phyloP scores from a whole-genome alignment of 2,329 filamentous ascomycete genomes.

The Diplodia intermedia region DNA sequence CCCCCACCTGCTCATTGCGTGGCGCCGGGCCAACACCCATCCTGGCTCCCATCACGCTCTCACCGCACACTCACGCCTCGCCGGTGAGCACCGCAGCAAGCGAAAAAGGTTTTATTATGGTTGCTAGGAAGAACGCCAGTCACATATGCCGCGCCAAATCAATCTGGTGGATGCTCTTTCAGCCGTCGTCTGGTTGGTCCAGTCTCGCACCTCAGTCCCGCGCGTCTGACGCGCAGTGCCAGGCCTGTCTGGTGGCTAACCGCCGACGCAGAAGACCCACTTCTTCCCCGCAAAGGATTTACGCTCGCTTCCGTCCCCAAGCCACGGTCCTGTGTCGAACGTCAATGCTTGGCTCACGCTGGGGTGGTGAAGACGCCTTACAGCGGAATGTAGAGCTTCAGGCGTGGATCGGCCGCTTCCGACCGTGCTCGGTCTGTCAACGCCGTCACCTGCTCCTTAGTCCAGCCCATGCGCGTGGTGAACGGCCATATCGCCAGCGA shows the following conservation, averaged over 20 bases:
- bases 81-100: slow-evolving; percentile 3
- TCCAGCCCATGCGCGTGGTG: slow-evolving; percentile 44
- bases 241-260: slow-evolving; percentile 21
- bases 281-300: slow-evolving; percentile 31
- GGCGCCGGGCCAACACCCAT: not conserved
- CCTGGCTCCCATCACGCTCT: not conserved
- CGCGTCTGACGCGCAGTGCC: slow-evolving; percentile 17
- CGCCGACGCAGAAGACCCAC: slow-evolving; percentile 27
- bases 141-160: slow-evolving; percentile 25
- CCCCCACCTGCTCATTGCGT: not conserved
- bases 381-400: slow-evolving; percentile 49
- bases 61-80: not conserved
- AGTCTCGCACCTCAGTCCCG: slow-evolving; percentile 14
- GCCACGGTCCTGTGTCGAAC: slow-evolving; percentile 37
- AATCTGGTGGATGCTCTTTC: slow-evolving; percentile 14
- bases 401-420: slow-evolving; percentile 41
- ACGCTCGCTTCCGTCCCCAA: slow-evolving; percentile 42
- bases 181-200: slow-evolving; percentile 11
- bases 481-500: slow-evolving; percentile 49
- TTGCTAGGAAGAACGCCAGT: slow-evolving; percentile 22
- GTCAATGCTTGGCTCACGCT: slow-evolving; percentile 8
- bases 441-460: slow-evolving; percentile 40
- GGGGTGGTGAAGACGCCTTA: slow-evolving; percentile 36
- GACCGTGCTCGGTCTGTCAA: slow-evolving; percentile 42
- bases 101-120: slow-evolving; percentile 14